Base-by-base conservation (phyloP, 2,329 filamentous ascomycete genomes). In the Fusarium scirpi region DNA sequence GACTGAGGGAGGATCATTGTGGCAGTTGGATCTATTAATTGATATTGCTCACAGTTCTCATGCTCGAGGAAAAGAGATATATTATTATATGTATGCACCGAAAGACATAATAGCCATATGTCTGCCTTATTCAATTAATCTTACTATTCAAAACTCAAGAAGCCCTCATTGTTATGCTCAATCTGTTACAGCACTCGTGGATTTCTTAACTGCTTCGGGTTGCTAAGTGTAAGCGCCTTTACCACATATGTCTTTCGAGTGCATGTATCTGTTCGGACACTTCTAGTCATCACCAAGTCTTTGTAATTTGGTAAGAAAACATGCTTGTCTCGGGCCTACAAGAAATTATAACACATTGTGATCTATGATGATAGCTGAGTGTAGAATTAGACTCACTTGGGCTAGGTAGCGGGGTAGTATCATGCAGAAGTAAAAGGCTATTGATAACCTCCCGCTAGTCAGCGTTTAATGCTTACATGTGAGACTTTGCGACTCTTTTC, bases 131-230 rank as follows among this genome's bases (percentile, higher is more conserved):
- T n/a, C 16, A n/a, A 10, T n/a, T 38, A 6, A n/a, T 4, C 3
- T 5, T 38, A 12, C 12, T 4, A 38, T 38, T 38, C 18, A 10
- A 34, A 18, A 3, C 9, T 18, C 1, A 34, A 5, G 6, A 34
- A 11, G 0, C 6, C 9, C 5, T 18, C 3, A 18, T 5, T 3
- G 5, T 4, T 11, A 18, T 18, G 3, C 16, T 10, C 16, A 10
- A 34, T 18, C 9, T 5, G 9, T 18, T 34, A 1, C 16, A 34
- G 16, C 25, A 25, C 5, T 6, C 6, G 24, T 24, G 6, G 24
- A 4, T 24, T 24, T 6, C 24, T 24, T 24, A 3, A 24, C 22
- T 24, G 22, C 22, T 24, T 24, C 5, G 22, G 22, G 32, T 5
- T 34, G 16, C 32, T 6, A 4, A n/a, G 16, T n/a, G 5, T 11